Evolutionary conservation across 108 stramenopile species (phyloP), one percentile per base, ranked within the genome.

Genomic region (Pseudonitzschia multistriata): DNA sequence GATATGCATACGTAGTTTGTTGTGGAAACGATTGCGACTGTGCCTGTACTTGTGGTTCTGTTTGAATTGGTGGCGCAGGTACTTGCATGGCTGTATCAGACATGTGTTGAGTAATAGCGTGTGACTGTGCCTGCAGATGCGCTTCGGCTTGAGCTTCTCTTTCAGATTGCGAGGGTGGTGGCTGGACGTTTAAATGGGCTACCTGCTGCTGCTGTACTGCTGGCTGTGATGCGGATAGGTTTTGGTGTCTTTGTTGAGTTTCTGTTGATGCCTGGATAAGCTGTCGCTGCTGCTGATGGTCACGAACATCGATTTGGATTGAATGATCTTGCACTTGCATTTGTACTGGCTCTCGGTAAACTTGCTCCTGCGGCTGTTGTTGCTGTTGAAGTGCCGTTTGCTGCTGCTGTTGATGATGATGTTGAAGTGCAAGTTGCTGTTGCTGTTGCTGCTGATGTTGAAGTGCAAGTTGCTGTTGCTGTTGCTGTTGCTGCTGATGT

Each of bases 321-420:
- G n/a, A n/a, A n/a, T n/a, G n/a, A n/a, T n/a, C n/a, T n/a, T n/a
- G n/a, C n/a, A n/a, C n/a, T n/a, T n/a, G n/a, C n/a, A n/a, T n/a
- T n/a, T n/a, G n/a, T n/a, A n/a, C n/a, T n/a, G n/a, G n/a, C n/a
- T n/a, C n/a, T n/a, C n/a, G n/a, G n/a, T n/a, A n/a, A n/a, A n/a
- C n/a, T 34, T 57, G 27, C 69, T 70, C 56, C 35, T 30, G 50
- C 8, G 57, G 47, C 34, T 13, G 42, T 15, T 66, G 64, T 22
- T 53, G 64, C 47, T 66, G 64, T 22, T 66, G n/a, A n/a, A n/a
- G n/a, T n/a, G n/a, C n/a, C n/a, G n/a, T n/a, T 34, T 57, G 27
- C 69, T 70, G 69, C 35, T 30, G 50, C 8, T 70, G 47, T 22
- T 13, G 42, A 19, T 66, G 64, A 14, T 53, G 64, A 22, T 66